phyloP scores from a whole-genome alignment of 2,329 filamentous ascomycete species.

The Colletotrichum cordylinicola region DNA sequence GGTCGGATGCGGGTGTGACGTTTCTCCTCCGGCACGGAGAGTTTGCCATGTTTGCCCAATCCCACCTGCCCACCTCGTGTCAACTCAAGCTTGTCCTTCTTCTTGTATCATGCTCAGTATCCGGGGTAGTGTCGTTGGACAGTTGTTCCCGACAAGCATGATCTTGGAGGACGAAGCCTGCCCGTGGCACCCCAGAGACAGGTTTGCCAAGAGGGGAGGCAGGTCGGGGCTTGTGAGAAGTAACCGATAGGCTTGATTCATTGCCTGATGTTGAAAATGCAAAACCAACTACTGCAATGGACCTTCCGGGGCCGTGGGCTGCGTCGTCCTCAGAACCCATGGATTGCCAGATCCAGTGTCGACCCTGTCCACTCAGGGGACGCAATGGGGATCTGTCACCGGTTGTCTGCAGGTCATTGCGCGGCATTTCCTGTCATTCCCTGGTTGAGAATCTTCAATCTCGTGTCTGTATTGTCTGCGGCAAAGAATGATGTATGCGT shows the following conservation, averaged over 20 bases:
- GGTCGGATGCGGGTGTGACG: constrained; percentile 9
- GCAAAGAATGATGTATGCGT: not conserved
- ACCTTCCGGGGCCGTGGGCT: not conserved
- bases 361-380: not conserved
- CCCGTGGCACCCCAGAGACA: not conserved
- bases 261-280: not conserved
- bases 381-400: not conserved
- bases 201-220: not conserved
- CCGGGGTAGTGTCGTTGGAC: not conserved
- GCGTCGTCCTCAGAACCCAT: not conserved
- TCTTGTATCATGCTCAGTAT: not conserved
- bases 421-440: not conserved
- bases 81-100: not conserved
- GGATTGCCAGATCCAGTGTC: not conserved
- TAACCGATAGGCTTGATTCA: not conserved
- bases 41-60: constrained; percentile 3
- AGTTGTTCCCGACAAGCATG: not conserved
- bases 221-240: not conserved
- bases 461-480: not conserved
- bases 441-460: not conserved
- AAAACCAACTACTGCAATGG: not conserved
- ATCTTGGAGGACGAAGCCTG: not conserved
- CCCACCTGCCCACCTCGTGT: not conserved
- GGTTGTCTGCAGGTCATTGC: not conserved
- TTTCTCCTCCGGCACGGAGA: not conserved